Percentiles rank a stretch among this genome's conserved stretches.
phyloP scores from a whole-genome alignment of 768 basidiomycete genomes.

The Tylopilus sp. region DNA sequence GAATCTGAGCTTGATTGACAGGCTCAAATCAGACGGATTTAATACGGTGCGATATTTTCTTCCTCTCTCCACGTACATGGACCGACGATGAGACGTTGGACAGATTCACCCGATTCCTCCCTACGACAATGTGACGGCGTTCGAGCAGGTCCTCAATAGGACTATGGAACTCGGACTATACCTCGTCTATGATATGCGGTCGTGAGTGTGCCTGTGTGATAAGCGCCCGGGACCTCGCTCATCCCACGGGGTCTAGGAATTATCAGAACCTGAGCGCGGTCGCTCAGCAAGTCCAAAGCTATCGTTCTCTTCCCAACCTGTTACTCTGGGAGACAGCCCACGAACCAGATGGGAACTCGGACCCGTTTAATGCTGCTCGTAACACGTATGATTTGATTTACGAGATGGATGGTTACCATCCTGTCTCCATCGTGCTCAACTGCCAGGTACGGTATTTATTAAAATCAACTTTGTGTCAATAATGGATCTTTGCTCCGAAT shows the following conservation, averaged over 20 bases:
- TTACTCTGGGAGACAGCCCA: slow-evolving; percentile 72
- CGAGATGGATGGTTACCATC: slow-evolving; percentile 54
- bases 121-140: slow-evolving; percentile 51
- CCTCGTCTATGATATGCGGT: slow-evolving; percentile 79
- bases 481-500: neutral
- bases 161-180: slow-evolving; percentile 38
- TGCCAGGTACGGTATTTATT: slow-evolving; percentile 30
- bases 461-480: neutral
- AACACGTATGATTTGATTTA: slow-evolving; percentile 45
- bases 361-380: slow-evolving; percentile 58
- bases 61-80: no score
- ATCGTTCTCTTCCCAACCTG: slow-evolving; percentile 65
- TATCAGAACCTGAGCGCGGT: slow-evolving; percentile 64
- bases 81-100: slow-evolving; percentile 27
- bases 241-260: slow-evolving; percentile 29
- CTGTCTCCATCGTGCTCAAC: slow-evolving; percentile 52
- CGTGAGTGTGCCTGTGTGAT: slow-evolving; percentile 31
- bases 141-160: slow-evolving; percentile 19
- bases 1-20: slow-evolving; percentile 51
- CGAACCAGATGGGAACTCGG: slow-evolving; percentile 67
- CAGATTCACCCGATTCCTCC: slow-evolving; percentile 71
- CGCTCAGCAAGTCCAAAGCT: slow-evolving; percentile 56
- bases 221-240: neutral
- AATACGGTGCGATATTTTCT: slow-evolving; percentile 16
- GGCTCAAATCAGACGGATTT: slow-evolving; percentile 55